Percentiles rank a stretch among this genome's conserved stretches.
Conservation (phyloP, 805 yeast genomes). For the Metschnikowia anglica region DNA sequence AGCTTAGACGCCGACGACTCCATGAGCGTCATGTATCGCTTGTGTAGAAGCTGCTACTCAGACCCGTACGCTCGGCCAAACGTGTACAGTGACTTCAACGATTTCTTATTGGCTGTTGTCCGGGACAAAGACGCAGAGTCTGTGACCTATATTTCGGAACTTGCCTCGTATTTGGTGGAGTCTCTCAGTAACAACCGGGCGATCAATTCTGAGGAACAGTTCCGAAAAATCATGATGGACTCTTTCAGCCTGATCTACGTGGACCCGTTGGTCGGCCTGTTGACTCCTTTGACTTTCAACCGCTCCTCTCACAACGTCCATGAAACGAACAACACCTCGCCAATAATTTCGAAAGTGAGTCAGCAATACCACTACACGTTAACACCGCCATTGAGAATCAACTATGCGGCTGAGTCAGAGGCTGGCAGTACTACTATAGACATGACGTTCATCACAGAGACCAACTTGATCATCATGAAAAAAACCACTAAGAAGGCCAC, state of each 20-base stretch:
- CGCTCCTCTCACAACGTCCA: constrained; percentile 33
- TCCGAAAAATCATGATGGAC: constrained; percentile 34
- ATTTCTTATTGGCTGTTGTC: constrained; percentile 26
- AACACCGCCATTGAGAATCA: constrained; percentile 19
- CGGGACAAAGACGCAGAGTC: constrained; percentile 18
- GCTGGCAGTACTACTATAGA: constrained; percentile 15
- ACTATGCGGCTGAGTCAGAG: constrained; percentile 15
- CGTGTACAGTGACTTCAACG: constrained; percentile 31
- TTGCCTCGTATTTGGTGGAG: constrained; percentile 21
- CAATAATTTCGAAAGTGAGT: constrained; percentile 20
- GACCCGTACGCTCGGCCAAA: constrained; percentile 30
- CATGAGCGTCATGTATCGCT: constrained; percentile 26
- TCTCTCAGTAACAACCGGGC: constrained; percentile 25
- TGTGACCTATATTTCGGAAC: constrained; percentile 19
- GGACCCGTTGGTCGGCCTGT: constrained; percentile 40
- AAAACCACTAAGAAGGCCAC: constrained; percentile 15
- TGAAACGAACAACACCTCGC: constrained; percentile 21
- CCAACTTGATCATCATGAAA: constrained; percentile 21
- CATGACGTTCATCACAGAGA: constrained; percentile 20
- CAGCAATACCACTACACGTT: constrained; percentile 22
- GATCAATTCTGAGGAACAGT: constrained; percentile 33
- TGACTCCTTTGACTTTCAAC: constrained; percentile 29
- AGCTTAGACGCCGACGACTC: constrained; percentile 27
- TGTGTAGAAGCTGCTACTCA: constrained; percentile 30
- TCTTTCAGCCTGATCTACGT: constrained; percentile 36